Evolutionary conservation across 208 protist genomes (phyloP), one percentile per base, ranked within the genome.

Genomic region (Leishmania arabica): DNA sequence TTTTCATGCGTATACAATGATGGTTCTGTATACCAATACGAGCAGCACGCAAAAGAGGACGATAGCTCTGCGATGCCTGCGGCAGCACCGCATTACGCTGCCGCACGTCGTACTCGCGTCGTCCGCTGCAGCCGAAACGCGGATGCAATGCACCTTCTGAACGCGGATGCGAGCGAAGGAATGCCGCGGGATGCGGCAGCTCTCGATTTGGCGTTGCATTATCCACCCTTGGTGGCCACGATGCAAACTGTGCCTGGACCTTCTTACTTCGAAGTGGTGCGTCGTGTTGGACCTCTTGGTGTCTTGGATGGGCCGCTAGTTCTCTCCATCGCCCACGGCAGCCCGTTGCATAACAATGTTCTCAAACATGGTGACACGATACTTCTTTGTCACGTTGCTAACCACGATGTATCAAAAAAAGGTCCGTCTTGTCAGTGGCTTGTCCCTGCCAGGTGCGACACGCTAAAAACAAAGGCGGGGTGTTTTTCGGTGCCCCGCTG

Each of bases 101-200:
- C 66, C 0, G 73, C 73, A 17, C 56, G 66, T 47, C 53, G 73
- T 9, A 24, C 73, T 47, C 53, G 73, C 6, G 53, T 77, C 9
- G n/a, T 77, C 66, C 73, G 54, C 5, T 19, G 37, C 27, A 77
- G 73, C 53, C 34, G 54, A 62, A 77, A 66, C 17, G 73, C 73
- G 5, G 73, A 77, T 47, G 54, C 73, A 27, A 66, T 77, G 73
- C 73, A 77, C 42, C 37, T 66, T 15, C 54, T 77, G 21, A 47
- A 9, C 2, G 53, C 1, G 13, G 73, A 31, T 45, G 2, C 7
- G 24, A 64, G 15, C 13, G 45, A 47, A 62, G 53, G 2, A 0
- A 31, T 24, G 3, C 54, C 54, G 6, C 24, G 0, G 6, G 53
- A 77, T 6, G 56, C 47, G 15, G 4, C 19, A 19, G 37, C 27